These are phyloP conservation scores for Plenodomus lindquistii DNA, from an alignment of 2,329 filamentous ascomycete species.

Conservation along the genomic window DNA sequence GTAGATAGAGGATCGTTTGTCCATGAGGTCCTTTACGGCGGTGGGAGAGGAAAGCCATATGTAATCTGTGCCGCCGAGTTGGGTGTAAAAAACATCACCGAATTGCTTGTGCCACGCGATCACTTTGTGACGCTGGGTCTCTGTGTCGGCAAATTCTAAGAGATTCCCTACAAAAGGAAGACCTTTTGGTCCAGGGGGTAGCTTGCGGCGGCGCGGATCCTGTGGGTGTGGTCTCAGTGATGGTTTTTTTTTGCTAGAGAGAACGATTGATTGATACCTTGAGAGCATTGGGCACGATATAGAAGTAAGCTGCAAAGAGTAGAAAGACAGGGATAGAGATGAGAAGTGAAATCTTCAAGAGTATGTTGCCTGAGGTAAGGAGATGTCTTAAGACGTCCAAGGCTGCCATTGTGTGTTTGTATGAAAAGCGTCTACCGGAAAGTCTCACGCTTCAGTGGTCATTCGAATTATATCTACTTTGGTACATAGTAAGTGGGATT, in stretches of 20 bases:
- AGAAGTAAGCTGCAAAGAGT: constrained; percentile 29
- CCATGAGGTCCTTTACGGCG: constrained; percentile 59
- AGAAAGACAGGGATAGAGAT: constrained; percentile 21
- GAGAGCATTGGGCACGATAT: constrained; percentile 35
- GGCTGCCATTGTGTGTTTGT: constrained; percentile 9
- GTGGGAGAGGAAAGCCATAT: constrained; percentile 52
- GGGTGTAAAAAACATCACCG: constrained; percentile 47
- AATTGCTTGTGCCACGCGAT: constrained; percentile 42
- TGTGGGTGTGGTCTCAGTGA: no score
- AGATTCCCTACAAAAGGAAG: constrained; percentile 48
- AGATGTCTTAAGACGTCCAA: constrained; percentile 7
- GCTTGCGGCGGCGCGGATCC: constrained; percentile 37
- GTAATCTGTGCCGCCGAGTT: constrained; percentile 47
- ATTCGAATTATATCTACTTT: neutral
- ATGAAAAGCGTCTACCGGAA: neutral
- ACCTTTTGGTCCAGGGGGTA: constrained; percentile 46
- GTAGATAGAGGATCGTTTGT: constrained; percentile 58
- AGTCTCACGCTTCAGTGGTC: no score
- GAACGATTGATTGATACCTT: constrained; percentile 19
- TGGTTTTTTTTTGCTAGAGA: constrained; percentile 7
- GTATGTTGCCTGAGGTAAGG: constrained; percentile 2
- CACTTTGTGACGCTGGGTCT: constrained; percentile 37
- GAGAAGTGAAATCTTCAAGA: constrained; percentile 17
- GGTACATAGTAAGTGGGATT: neutral
- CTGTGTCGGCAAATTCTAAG: constrained; percentile 42